These are phyloP conservation scores for Naganishia sp. DNA, from an alignment of 1,284 basidiomycete genomes.

Conservation along the genomic window DNA sequence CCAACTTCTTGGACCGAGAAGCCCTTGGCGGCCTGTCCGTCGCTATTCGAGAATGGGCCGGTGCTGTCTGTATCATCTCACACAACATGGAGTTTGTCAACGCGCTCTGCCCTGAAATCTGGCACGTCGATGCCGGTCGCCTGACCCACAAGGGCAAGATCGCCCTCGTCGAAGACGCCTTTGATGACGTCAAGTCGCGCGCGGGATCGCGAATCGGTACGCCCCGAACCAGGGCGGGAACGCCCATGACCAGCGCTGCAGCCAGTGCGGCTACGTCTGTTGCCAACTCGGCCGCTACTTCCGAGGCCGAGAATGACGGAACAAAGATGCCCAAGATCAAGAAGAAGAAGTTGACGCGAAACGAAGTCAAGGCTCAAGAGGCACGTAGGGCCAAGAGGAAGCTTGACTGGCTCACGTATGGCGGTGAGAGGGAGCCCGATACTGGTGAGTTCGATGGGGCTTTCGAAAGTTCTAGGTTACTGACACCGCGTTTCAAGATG, in stretches of 20 bases:
- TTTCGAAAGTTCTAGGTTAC: not conserved
- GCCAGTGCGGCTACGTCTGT: constrained; percentile 47
- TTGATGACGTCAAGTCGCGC: constrained; percentile 59
- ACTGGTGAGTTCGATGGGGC: constrained; percentile 40
- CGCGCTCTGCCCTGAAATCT: constrained; percentile 69
- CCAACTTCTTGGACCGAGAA: constrained; percentile 86
- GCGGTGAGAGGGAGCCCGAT: constrained; percentile 59
- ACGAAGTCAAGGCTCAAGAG: constrained; percentile 84
- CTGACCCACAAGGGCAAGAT: constrained; percentile 86
- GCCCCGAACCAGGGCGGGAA: constrained; percentile 44
- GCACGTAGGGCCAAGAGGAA: constrained; percentile 77
- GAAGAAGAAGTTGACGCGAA: constrained; percentile 87
- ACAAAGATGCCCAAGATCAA: constrained; percentile 55
- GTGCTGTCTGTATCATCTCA: constrained; percentile 91
- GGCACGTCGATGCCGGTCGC: constrained; percentile 60
- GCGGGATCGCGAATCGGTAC: constrained; percentile 49
- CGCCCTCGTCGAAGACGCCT: constrained; percentile 75
- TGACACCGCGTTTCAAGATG: constrained; percentile 2
- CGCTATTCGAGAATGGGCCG: constrained; percentile 92
- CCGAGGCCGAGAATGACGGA: constrained; percentile 53
- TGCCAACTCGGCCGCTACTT: constrained; percentile 52
- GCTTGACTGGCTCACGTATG: constrained; percentile 78
- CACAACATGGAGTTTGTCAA: constrained; percentile 87
- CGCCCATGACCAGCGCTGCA: constrained; percentile 49
- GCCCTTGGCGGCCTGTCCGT: constrained; percentile 79